These are phyloP conservation scores for Sutorius australiensis DNA, from an alignment of 768 basidiomycete species.

Conservation along the genomic window DNA sequence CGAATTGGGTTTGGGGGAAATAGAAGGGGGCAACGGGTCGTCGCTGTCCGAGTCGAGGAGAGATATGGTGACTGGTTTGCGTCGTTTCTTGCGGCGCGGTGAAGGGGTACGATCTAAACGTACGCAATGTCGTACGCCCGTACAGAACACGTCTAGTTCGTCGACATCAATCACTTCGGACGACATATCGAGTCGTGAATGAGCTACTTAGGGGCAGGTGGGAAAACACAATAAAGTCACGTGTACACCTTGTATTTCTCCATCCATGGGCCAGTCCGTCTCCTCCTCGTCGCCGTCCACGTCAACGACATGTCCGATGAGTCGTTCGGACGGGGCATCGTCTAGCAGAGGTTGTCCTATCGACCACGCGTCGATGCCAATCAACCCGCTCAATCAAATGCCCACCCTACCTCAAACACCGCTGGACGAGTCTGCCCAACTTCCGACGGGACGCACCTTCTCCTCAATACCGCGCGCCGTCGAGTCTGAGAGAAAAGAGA, in stretches of 20 bases:
- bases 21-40: slow-evolving; percentile 1
- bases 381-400: slow-evolving; percentile 85
- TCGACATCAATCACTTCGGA: slow-evolving; percentile 28
- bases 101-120: slow-evolving; percentile 15
- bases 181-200: not conserved
- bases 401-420: slow-evolving; percentile 73
- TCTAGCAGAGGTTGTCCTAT: slow-evolving; percentile 53
- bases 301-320: slow-evolving; percentile 12
- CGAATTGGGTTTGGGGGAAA: not conserved
- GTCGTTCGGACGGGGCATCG: not conserved
- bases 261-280: slow-evolving; percentile 18
- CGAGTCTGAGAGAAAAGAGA: slow-evolving; percentile 23
- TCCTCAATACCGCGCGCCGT: slow-evolving; percentile 83
- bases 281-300: slow-evolving; percentile 4
- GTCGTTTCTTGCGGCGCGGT: slow-evolving; percentile 13
- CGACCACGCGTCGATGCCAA: slow-evolving; percentile 42
- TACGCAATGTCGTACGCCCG: slow-evolving; percentile 14
- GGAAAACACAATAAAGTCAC: slow-evolving; percentile 10
- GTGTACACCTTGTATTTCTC: not conserved
- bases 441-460: slow-evolving; percentile 71
- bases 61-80: slow-evolving; percentile 6
- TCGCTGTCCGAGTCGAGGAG: slow-evolving; percentile 18
- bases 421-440: slow-evolving; percentile 46
- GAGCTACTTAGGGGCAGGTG: not conserved
- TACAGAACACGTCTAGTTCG: slow-evolving; percentile 19